These are phyloP conservation scores for Botryotinia narcissicola DNA, from an alignment of 2,329 filamentous ascomycete genomes.

Conservation along the genomic window DNA sequence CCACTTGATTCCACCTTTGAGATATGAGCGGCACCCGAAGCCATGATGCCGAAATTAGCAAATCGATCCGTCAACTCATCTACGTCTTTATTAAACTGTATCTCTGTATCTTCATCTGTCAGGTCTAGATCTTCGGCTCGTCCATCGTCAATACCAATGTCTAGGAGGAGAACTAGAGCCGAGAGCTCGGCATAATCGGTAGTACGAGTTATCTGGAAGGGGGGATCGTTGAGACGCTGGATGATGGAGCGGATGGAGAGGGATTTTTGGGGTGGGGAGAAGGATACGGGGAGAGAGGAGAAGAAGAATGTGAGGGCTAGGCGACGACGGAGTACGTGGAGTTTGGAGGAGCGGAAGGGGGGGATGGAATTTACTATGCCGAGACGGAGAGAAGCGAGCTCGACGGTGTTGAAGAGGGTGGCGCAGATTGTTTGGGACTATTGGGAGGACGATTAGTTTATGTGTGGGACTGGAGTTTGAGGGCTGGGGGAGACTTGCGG, in stretches of 20 bases:
- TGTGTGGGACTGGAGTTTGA: neutral
- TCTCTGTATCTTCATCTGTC: constrained; percentile 40
- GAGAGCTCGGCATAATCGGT: constrained; percentile 69
- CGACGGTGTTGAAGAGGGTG: constrained; percentile 48
- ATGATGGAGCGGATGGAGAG: constrained; percentile 44
- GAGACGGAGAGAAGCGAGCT: constrained; percentile 51
- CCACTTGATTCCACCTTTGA: constrained; percentile 75
- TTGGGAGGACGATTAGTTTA: constrained; percentile 19
- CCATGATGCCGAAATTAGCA: constrained; percentile 64
- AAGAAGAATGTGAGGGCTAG: constrained; percentile 66
- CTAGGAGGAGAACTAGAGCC: constrained; percentile 65
- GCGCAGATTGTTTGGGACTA: constrained; percentile 51
- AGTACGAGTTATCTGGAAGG: constrained; percentile 52
- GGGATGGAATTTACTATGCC: constrained; percentile 61
- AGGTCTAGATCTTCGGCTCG: constrained; percentile 35
- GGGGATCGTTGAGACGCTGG: constrained; percentile 46
- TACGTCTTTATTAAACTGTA: constrained; percentile 67
- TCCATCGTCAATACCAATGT: constrained; percentile 71
- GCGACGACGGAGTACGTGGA: constrained; percentile 62
- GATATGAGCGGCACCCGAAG: constrained; percentile 70
- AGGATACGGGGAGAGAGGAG: constrained; percentile 45
- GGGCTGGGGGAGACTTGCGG: constrained; percentile 37
- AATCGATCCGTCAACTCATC: constrained; percentile 64
- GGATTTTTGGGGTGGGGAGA: constrained; percentile 43
- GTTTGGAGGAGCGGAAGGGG: constrained; percentile 43